phyloP scores from a whole-genome alignment of 768 basidiomycete species.

The Boletus pseudo-olivaceus region DNA sequence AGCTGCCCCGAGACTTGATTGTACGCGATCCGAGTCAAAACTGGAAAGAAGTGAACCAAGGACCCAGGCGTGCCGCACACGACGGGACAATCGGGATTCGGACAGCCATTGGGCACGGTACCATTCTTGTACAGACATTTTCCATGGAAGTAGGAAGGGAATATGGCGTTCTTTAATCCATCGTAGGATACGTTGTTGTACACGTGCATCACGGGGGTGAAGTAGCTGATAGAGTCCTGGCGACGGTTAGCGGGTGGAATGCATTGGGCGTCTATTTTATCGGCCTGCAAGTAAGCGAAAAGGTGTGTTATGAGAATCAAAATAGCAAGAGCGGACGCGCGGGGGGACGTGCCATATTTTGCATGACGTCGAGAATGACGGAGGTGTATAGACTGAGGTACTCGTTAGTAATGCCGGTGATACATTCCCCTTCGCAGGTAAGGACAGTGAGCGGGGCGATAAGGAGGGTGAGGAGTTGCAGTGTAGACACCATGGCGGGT shows the following conservation, averaged over 20 bases:
- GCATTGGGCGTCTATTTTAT: conserved; percentile 32
- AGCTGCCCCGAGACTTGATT: conserved; percentile 38
- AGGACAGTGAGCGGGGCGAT: conserved; percentile 37
- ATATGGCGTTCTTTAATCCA: conserved; percentile 54
- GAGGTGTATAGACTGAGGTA: conserved; percentile 48
- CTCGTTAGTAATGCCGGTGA: conserved; percentile 53
- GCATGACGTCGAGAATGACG: conserved; percentile 39
- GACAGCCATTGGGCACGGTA: conserved; percentile 64
- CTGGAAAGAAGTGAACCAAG: conserved; percentile 61
- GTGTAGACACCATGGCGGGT: conserved; percentile 18
- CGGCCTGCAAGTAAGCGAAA: conserved; percentile 26
- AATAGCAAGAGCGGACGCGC: too few relatives aligned
- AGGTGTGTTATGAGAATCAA: background rate
- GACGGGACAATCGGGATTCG: conserved; percentile 74
- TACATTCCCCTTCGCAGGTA: conserved; percentile 73
- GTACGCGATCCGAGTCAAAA: conserved; percentile 48
- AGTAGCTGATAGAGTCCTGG: conserved; percentile 31
- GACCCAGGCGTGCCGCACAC: conserved; percentile 84
- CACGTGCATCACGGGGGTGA: conserved; percentile 44
- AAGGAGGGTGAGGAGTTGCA: conserved; percentile 24
- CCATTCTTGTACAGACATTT: conserved; percentile 58
- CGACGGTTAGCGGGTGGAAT: conserved; percentile 28
- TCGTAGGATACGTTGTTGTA: conserved; percentile 45
- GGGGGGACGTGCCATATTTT: conserved; percentile 40
- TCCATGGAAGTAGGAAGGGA: conserved; percentile 71